Conservation (phyloP, 169 alveolate species). For the Plasmodium cynomolgi region DNA sequence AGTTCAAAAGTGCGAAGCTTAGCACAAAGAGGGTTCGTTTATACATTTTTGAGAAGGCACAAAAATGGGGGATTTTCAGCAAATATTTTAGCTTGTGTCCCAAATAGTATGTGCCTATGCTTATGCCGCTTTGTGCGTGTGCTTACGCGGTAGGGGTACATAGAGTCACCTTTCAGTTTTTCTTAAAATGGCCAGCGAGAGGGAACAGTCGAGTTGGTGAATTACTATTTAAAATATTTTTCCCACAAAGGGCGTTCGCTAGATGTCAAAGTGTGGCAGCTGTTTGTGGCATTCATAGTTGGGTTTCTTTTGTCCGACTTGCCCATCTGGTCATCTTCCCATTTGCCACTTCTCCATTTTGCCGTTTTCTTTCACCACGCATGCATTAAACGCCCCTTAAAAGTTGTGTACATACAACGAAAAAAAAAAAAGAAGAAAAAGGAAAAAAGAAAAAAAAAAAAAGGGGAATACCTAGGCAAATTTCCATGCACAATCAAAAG, state of each 20-base stretch:
- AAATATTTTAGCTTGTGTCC: background rate
- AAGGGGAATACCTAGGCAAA: background rate
- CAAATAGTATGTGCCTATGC: background rate
- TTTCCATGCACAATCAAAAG: background rate
- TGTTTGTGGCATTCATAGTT: background rate
- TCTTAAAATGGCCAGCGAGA: background rate
- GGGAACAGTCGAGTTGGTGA: background rate
- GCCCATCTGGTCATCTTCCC: background rate
- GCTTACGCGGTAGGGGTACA: background rate
- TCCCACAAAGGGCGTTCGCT: background rate
- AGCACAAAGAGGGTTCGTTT: constrained; percentile 1
- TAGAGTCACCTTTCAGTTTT: background rate
- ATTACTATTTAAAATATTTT: too few species aligned
- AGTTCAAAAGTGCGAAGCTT: constrained; percentile 12
- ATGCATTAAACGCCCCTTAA: background rate
- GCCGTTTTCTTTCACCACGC: background rate
- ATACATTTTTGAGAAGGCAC: constrained; percentile 24
- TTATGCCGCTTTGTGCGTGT: background rate
- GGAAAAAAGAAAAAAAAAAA: background rate
- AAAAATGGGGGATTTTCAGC: background rate
- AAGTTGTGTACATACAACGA: constrained; percentile 44
- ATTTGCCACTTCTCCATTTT: background rate
- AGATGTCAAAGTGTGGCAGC: background rate
- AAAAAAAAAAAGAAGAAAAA: background rate
- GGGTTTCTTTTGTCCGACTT: background rate